Conservation (phyloP, 306 rosid genomes). For the Sindora glabra region DNA sequence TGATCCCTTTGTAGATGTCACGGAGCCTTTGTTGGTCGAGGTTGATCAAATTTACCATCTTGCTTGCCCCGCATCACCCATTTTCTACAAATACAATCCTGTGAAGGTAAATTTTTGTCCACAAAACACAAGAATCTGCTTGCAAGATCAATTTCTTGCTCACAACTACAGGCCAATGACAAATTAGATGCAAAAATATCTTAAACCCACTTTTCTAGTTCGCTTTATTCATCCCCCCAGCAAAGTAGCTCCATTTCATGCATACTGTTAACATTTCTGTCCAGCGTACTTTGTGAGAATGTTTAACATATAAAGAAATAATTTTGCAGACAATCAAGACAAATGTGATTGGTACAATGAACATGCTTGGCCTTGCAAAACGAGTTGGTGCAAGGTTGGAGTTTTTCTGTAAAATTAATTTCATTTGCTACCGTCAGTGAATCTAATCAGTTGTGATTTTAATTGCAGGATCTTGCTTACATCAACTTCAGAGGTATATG, state of each 20-base stretch:
- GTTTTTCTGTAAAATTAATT: not conserved
- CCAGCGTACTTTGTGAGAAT: not conserved
- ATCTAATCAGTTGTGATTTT: constrained; percentile 9
- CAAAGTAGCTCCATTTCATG: not conserved
- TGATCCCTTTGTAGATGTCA: constrained; percentile 43
- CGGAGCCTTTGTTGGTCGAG: constrained; percentile 62
- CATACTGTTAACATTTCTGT: not conserved
- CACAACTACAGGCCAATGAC: not conserved
- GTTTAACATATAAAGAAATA: constrained; percentile 16
- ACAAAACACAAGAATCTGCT: not conserved
- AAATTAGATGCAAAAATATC: not conserved
- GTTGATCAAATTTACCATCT: constrained; percentile 79
- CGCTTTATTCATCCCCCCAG: not conserved
- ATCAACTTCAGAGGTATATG: constrained; percentile 94
- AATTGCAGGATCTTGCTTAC: constrained; percentile 85
- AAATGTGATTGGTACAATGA: constrained; percentile 73
- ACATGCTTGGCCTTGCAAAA: constrained; percentile 85
- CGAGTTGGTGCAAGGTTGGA: constrained; percentile 93
- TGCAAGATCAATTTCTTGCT: not conserved
- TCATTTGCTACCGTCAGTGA: constrained; percentile 8
- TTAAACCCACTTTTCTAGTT: not conserved
- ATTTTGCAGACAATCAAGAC: constrained; percentile 68
- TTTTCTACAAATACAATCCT: constrained; percentile 78
- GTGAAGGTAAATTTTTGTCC: constrained; percentile 44
- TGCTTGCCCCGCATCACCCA: constrained; percentile 84